Conservation (phyloP, 2,329 filamentous ascomycete genomes). For the Endothia cerciana region DNA sequence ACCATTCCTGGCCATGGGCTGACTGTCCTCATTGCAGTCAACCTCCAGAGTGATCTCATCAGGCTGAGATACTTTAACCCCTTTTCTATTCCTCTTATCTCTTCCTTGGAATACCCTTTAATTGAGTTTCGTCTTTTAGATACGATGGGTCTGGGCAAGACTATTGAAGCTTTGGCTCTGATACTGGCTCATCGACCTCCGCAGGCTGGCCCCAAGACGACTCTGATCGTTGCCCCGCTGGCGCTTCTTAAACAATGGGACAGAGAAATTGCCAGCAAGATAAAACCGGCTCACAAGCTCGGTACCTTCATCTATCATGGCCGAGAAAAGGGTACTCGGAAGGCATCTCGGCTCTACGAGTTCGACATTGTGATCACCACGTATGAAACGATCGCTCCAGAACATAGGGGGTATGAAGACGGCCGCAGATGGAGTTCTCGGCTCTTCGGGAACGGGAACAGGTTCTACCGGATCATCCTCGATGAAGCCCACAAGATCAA, state of each 20-base stretch:
- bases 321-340: constrained; percentile 22
- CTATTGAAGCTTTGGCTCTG: constrained; percentile 80
- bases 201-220: constrained; percentile 55
- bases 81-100: neutral
- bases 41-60: neutral
- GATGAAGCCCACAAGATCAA: constrained; percentile 25
- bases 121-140: constrained; percentile 53
- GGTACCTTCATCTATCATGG: constrained; percentile 37
- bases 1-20: neutral
- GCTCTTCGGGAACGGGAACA: neutral
- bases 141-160: constrained; percentile 93
- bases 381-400: constrained; percentile 18
- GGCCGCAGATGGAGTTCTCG: neutral
- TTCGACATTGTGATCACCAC: constrained; percentile 23
- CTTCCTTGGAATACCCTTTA: neutral
- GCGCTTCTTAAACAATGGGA: constrained; percentile 92
- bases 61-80: neutral
- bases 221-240: constrained; percentile 80
- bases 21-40: neutral
- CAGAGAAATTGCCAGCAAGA: constrained; percentile 66
- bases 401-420: constrained; percentile 2
- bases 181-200: constrained; percentile 57
- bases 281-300: constrained; percentile 35
- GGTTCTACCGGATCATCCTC: constrained; percentile 18
- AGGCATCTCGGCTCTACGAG: neutral